Evolutionary conservation across 768 basidiomycete species (phyloP), one percentile per base, ranked within the genome.

Genomic region (Termitomyces sp.): DNA sequence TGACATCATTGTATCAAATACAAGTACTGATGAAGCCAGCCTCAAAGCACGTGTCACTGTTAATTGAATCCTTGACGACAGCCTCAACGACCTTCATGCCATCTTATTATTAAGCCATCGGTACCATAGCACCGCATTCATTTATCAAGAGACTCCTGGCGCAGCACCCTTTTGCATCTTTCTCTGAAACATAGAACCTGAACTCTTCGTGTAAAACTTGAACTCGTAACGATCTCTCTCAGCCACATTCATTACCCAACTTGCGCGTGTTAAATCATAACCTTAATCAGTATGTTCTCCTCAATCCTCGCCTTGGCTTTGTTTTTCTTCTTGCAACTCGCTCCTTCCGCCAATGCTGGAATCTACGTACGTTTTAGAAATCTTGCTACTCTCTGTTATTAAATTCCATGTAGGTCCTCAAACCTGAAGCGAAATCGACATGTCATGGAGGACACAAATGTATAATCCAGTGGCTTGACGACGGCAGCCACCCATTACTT

Each of bases 381-480:
- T 56, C 1, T 36, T 14, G 1, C 12, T 3, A 13, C 41, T 30
- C 9, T 28, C 13, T 10, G 3, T 35, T 16, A 23, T 53, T 28
- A 23, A 56, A 23, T 12, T 9, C 5, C 4, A 14, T 48, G 28
- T 56, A 86, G 84, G 75, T 86, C 40, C 76, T 79, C 38, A 62
- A 74, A 55, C 85, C 88, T 33, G 61, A 70, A 12, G 62, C 67
- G 56, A 63, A 72, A 53, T 73, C 79, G 12, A 72, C 71, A 26
- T 89, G 85, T 67, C 72, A 72, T 41, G 89, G 74, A 28, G 85
- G 83, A 12, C 69, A 82, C 61, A 61, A 78, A 6, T 88, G 85
- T 70, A 70, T 67, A 0, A 77, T 90, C 7, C 58, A 75, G 48
- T 91, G 88, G 88, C 59, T 82, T 1, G 89, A 92, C 56, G 75